phyloP scores from a whole-genome alignment of 257 asterid genomes.

The Marsdenia floribunda region DNA sequence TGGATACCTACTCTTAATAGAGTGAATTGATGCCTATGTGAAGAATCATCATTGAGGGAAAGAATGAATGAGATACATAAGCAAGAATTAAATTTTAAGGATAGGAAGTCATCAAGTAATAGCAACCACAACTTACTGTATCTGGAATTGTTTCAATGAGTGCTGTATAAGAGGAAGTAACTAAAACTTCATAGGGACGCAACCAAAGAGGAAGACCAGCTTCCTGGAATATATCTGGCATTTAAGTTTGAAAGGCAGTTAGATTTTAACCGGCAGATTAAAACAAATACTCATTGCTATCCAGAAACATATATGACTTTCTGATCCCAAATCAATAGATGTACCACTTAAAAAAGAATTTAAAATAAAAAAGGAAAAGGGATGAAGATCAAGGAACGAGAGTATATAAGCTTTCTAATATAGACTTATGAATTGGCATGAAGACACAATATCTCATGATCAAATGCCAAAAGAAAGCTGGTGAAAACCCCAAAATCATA shows the following conservation, averaged over 20 bases:
- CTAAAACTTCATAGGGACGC: constrained; percentile 96
- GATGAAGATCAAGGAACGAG: background rate
- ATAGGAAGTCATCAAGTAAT: background rate
- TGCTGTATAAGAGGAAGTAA: constrained; percentile 93
- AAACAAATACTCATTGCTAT: background rate
- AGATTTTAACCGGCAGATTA: background rate
- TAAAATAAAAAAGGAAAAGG: background rate
- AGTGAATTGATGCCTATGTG: constrained; percentile 88
- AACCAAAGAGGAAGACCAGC: constrained; percentile 99
- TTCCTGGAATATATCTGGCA: constrained; percentile 99
- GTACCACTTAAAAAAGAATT: background rate
- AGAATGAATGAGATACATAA: constrained; percentile 4
- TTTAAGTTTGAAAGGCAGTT: constrained; percentile 14
- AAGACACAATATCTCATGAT: background rate
- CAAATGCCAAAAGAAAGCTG: background rate
- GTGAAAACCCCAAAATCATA: background rate
- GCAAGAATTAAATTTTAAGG: background rate
- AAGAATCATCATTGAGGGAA: constrained; percentile 10
- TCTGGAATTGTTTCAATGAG: constrained; percentile 99
- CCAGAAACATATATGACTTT: background rate
- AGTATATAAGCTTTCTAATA: background rate
- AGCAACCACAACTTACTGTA: constrained; percentile 52
- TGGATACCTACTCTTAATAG: constrained; percentile 91
- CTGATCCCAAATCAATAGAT: background rate
- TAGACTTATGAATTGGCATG: background rate